Conservation (phyloP, 176 grass and related monocot species). For the Canna indica region DNA sequence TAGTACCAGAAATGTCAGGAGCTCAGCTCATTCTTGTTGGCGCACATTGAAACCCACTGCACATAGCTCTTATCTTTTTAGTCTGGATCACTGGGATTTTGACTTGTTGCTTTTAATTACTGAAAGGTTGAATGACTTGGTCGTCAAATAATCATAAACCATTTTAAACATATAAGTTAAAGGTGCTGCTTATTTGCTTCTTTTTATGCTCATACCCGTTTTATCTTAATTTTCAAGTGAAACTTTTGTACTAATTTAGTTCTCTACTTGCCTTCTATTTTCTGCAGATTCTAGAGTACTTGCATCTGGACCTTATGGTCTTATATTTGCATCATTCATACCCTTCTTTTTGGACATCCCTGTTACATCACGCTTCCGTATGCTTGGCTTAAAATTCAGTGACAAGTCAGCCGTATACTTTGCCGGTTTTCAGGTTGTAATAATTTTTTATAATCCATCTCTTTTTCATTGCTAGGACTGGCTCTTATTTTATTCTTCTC, state of each 20-base stretch:
- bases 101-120: too few relatives aligned
- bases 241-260: neutral
- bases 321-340: conserved; percentile 88
- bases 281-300: conserved; percentile 62
- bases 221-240: neutral
- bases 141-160: too few relatives aligned
- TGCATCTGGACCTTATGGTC: conserved; percentile 84
- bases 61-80: too few relatives aligned
- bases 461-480: neutral
- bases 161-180: too few relatives aligned
- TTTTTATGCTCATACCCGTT: neutral
- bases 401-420: conserved; percentile 88
- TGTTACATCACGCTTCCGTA: conserved; percentile 58
- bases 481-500: conserved; percentile 13
- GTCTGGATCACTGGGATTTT: too few relatives aligned
- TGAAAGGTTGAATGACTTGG: too few relatives aligned
- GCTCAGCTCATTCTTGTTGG: too few relatives aligned
- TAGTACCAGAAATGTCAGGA: too few relatives aligned
- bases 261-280: conserved; percentile 8
- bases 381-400: conserved; percentile 74
- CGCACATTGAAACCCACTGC: too few relatives aligned
- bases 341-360: conserved; percentile 89
- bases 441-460: conserved; percentile 14
- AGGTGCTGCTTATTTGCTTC: neutral
- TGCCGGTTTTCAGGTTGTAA: conserved; percentile 66